A percentile compares a stretch with the other conserved stretches of the same genome.
Conservation (phyloP, 129 eudicot species). For the Arctium lappa region DNA sequence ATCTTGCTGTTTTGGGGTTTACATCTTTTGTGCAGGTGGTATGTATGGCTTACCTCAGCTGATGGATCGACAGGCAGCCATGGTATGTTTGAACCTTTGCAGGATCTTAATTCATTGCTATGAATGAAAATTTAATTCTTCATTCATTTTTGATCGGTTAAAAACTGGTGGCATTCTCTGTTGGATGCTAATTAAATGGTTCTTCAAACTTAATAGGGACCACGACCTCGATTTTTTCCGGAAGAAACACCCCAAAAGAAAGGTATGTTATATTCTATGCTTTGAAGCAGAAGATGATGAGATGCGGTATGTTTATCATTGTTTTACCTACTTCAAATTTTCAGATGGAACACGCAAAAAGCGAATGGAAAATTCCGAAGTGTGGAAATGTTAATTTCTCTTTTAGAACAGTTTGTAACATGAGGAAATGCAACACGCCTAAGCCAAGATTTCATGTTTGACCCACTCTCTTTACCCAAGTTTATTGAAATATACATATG, state of each 20-base stretch:
- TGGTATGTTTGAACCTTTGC: conserved; percentile 40
- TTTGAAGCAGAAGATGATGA: not conserved
- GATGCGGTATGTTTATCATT: not conserved
- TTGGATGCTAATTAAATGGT: not conserved
- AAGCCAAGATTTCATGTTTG: conserved; percentile 90
- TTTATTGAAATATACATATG: not conserved
- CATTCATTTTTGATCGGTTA: not conserved
- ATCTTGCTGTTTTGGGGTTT: not conserved
- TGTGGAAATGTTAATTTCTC: conserved; percentile 84
- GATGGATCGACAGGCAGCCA: conserved; percentile 61
- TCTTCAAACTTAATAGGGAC: conserved; percentile 44
- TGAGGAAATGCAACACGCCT: conserved; percentile 55
- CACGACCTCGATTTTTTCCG: conserved; percentile 68
- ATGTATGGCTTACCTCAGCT: conserved; percentile 79
- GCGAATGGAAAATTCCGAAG: conserved; percentile 59
- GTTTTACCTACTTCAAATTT: not conserved
- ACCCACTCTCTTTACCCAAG: not conserved
- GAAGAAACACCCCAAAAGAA: conserved; percentile 35
- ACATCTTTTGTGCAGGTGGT: conserved; percentile 45
- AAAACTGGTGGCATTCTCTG: not conserved
- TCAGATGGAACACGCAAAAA: conserved; percentile 75
- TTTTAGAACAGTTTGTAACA: too few relatives aligned
- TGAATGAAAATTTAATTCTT: not conserved
- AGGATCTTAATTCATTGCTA: not conserved
- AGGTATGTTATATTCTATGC: too few relatives aligned